Evolutionary conservation across 345 rosid species (phyloP).

Genomic region (Citrus sp.): DNA sequence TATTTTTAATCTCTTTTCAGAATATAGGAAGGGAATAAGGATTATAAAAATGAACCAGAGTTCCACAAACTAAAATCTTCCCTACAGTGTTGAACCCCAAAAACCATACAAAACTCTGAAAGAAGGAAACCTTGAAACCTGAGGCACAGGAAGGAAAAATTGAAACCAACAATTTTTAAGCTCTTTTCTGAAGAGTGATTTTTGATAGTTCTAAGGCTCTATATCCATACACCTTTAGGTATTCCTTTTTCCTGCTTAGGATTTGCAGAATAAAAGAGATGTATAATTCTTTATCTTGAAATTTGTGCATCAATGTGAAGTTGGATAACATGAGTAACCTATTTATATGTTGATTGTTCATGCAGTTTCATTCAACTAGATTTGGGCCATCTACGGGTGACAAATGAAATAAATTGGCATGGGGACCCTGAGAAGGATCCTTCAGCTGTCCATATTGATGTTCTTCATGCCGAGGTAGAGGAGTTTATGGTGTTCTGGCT

Average conservation of each 20-base stretch:
- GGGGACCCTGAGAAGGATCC: constrained; percentile 86
- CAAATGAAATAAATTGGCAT: constrained; percentile 94
- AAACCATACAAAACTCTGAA: no score
- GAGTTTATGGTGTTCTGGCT: constrained; percentile 6
- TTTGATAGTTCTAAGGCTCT: no score
- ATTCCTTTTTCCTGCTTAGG: neutral
- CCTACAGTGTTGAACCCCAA: no score
- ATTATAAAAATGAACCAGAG: no score
- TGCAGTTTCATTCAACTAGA: constrained; percentile 96
- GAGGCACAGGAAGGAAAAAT: no score
- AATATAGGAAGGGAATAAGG: no score
- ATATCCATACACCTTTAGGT: neutral
- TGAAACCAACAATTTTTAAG: no score
- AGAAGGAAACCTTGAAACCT: no score
- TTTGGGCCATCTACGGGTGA: constrained; percentile 80
- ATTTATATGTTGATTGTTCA: constrained; percentile 14
- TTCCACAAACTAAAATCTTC: no score
- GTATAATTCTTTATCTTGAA: neutral
- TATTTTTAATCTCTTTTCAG: no score
- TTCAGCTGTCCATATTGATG: constrained; percentile 88
- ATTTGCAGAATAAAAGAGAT: neutral
- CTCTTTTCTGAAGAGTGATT: no score
- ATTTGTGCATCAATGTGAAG: neutral
- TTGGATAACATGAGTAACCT: constrained; percentile 7
- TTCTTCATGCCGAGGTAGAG: constrained; percentile 90